These are phyloP conservation scores for Pyrenochaeta sp. DNA, from an alignment of 2,329 filamentous ascomycete species.

Conservation along the genomic window DNA sequence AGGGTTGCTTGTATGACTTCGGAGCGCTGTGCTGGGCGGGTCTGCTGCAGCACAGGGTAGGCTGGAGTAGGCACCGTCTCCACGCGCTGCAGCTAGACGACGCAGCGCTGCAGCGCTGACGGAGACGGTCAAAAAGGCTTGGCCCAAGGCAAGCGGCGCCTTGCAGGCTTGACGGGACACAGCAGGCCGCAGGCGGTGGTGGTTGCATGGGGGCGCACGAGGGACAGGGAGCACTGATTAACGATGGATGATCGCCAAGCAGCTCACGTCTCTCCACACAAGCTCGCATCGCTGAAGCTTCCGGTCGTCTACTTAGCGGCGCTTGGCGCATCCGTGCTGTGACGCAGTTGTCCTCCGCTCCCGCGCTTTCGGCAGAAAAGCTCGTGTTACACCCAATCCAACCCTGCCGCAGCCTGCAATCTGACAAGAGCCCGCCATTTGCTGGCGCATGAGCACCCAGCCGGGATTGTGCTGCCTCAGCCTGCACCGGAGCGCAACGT, in stretches of 20 bases:
- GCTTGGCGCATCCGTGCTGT: constrained; percentile 36
- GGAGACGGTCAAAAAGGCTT: constrained; percentile 9
- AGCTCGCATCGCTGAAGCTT: constrained; percentile 38
- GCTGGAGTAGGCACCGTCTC: neutral
- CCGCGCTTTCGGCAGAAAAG: constrained; percentile 42
- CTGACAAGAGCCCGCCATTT: constrained; percentile 44
- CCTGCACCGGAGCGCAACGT: constrained; percentile 28
- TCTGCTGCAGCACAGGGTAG: too few species aligned
- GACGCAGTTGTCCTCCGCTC: constrained; percentile 46
- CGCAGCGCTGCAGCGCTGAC: constrained; percentile 10
- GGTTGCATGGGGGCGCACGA: constrained; percentile 22
- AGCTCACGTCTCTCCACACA: constrained; percentile 35
- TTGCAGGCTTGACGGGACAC: constrained; percentile 20
- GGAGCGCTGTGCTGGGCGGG: too few species aligned
- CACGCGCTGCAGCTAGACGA: neutral
- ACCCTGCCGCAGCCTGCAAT: constrained; percentile 37
- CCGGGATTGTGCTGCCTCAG: constrained; percentile 33
- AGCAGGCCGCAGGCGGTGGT: constrained; percentile 7
- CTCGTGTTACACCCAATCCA: constrained; percentile 41
- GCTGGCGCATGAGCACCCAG: constrained; percentile 39
- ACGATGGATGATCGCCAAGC: constrained; percentile 34
- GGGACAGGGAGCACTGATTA: constrained; percentile 25
- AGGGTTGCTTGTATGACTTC: too few species aligned
- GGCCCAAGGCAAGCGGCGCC: constrained; percentile 15
- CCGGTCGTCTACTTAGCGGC: constrained; percentile 41